Evolutionary conservation across 176 grass and related monocot species (phyloP).

Genomic region (Cenchrus fungigraminus): DNA sequence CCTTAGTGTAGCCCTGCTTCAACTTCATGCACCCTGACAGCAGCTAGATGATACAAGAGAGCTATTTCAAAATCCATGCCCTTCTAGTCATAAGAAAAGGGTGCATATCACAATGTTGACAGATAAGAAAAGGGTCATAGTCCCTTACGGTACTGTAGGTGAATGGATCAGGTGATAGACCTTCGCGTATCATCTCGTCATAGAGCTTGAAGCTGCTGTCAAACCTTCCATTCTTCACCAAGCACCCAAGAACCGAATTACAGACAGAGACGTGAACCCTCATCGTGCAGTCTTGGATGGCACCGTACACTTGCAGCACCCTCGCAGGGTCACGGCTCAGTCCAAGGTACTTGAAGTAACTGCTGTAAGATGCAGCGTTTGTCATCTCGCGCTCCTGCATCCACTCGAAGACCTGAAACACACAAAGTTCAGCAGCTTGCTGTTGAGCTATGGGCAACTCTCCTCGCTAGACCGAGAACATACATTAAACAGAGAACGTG

Average conservation of each 20-base stretch:
- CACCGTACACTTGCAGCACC: conserved; percentile 63
- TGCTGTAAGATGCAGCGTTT: conserved; percentile 82
- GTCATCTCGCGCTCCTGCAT: conserved; percentile 71
- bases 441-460: background rate
- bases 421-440: background rate
- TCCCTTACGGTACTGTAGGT: conserved; percentile 88
- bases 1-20: conserved; percentile 71
- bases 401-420: conserved; percentile 85
- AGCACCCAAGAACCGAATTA: conserved; percentile 88
- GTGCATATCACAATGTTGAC: conserved; percentile 3
- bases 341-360: conserved; percentile 89
- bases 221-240: conserved; percentile 76
- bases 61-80: conserved; percentile 13
- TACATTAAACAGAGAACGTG: background rate
- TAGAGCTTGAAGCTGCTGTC: conserved; percentile 87
- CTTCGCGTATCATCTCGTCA: conserved; percentile 77
- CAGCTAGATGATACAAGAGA: conserved; percentile 60
- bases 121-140: conserved; percentile 25
- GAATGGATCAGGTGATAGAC: conserved; percentile 79
- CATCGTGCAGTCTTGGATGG: conserved; percentile 52
- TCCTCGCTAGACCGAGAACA: background rate
- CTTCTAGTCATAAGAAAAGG: background rate
- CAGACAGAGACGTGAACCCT: conserved; percentile 77
- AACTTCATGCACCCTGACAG: conserved; percentile 83
- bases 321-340: conserved; percentile 64